Conservation (phyloP, 2,329 filamentous ascomycete genomes). For the Scopulariopsis brevicaulis region DNA sequence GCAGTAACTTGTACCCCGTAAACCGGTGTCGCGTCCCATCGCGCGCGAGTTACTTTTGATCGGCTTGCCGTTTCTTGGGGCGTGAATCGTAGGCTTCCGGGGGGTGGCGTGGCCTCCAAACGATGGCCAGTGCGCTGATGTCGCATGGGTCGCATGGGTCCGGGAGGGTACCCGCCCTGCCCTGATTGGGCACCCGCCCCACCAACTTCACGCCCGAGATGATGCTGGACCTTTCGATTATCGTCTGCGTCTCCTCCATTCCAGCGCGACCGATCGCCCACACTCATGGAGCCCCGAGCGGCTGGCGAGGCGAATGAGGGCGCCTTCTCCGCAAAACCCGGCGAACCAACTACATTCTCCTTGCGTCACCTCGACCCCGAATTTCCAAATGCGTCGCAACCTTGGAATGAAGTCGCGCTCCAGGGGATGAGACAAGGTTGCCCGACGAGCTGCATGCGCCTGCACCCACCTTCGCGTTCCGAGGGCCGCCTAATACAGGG, state of each 20-base stretch:
- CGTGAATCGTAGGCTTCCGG: neutral
- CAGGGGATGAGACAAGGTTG: neutral
- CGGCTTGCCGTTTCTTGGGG: neutral
- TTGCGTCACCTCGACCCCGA: neutral
- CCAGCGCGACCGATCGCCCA: neutral
- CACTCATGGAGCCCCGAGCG: neutral
- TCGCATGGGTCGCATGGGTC: neutral
- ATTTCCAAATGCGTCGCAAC: neutral
- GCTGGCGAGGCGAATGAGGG: neutral
- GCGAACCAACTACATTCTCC: neutral
- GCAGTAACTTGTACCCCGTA: neutral
- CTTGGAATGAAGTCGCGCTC: neutral
- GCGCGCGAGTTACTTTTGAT: neutral
- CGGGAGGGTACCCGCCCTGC: neutral
- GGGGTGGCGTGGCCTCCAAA: neutral
- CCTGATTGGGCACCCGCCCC: neutral
- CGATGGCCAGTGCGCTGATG: neutral
- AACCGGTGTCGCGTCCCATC: neutral
- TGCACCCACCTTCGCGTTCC: constrained; percentile 4
- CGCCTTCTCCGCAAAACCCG: neutral
- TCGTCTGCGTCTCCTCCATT: neutral
- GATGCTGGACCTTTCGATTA: neutral
- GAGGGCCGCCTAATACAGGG: neutral
- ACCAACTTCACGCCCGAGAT: neutral
- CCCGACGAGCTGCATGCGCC: constrained; percentile 1